Base-by-base conservation (phyloP, 164 flowering plant genomes). In the Saururus chinensis region DNA sequence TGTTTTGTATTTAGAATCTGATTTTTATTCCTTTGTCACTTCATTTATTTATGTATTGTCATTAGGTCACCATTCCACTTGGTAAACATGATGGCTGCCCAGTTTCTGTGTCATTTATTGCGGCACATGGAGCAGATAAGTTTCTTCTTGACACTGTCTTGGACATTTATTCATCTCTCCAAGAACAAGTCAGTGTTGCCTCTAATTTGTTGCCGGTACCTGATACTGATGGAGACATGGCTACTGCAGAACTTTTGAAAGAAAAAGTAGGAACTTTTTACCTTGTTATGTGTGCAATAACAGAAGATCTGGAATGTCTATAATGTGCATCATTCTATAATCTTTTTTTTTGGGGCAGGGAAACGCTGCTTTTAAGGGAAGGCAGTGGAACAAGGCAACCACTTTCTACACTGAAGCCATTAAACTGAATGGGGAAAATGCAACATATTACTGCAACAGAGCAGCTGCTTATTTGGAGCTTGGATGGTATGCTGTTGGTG, bases 381-480 rank as follows among this genome's bases (percentile, higher is more conserved):
- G 64, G 64, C 92, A 84, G 71, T 93, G 96, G 96, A 88, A 88
- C 71, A 93, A 89, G 71, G 97, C 97, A 69, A 87, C 86, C 13
- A 88, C 60, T 65, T 86, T 76, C 68, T 93, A 93, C 66, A 79
- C 74, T 67, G 97, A 90, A 74, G 98, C 98, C 64, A 86, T 90
- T 71, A 88, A 93, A 59, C 71, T 93, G 72, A 88, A 83, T 70
- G 82, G 63, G 26, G 60, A 60, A 60, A 90, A 73, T 77, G 82
- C 92, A 55, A 88, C 97, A 58, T 93, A 74, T 68, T 85, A 82
- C 72, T 75, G 77, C 77, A 93, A 93, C 72, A 71, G 98, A 14
- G 96, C 98, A 37, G 97, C 97, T 73, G 97, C 98, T 58, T 90
- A 84, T 74, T 74, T 93, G 61, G 84, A 86, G 75, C 62, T 90